phyloP scores from a whole-genome alignment of 2,329 filamentous ascomycete genomes.

The Hymenoscyphus fraxineus region DNA sequence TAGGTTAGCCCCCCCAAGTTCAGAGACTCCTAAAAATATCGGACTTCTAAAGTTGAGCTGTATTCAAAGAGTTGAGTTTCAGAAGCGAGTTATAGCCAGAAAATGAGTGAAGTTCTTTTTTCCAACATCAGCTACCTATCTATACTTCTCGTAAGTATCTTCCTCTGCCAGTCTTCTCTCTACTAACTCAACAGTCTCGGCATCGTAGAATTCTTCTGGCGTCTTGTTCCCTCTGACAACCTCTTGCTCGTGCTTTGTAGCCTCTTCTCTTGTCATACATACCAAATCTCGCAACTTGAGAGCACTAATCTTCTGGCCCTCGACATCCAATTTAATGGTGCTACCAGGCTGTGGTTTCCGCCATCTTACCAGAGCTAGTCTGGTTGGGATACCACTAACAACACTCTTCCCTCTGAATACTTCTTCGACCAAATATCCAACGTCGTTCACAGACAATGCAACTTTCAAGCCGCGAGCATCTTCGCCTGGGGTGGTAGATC shows the following conservation, averaged over 20 bases:
- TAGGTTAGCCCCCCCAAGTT: neutral
- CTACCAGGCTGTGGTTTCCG: slow-evolving; percentile 54
- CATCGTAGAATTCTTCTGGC: slow-evolving; percentile 71
- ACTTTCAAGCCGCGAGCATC: slow-evolving; percentile 67
- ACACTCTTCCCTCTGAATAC: slow-evolving; percentile 79
- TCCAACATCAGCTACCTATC: slow-evolving; percentile 30
- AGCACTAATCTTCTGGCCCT: slow-evolving; percentile 74
- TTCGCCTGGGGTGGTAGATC: slow-evolving; percentile 45
- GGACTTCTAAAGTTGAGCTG: no score
- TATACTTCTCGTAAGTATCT: slow-evolving; percentile 53
- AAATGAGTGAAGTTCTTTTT: neutral
- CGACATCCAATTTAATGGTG: slow-evolving; percentile 58
- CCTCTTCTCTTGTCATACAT: slow-evolving; percentile 92
- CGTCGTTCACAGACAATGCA: slow-evolving; percentile 73
- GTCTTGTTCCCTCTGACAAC: slow-evolving; percentile 66
- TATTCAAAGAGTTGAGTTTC: no score
- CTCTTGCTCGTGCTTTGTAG: slow-evolving; percentile 71
- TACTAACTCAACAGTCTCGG: slow-evolving; percentile 62
- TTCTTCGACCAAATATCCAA: slow-evolving; percentile 86
- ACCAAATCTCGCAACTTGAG: slow-evolving; percentile 70
- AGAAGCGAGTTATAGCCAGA: no score
- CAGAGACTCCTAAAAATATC: no score
- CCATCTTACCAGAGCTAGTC: slow-evolving; percentile 81
- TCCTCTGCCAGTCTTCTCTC: slow-evolving; percentile 66
- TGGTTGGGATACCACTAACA: slow-evolving; percentile 75